phyloP scores from a whole-genome alignment of 495 filamentous ascomycete genomes.

The Podospora pseudocomata region DNA sequence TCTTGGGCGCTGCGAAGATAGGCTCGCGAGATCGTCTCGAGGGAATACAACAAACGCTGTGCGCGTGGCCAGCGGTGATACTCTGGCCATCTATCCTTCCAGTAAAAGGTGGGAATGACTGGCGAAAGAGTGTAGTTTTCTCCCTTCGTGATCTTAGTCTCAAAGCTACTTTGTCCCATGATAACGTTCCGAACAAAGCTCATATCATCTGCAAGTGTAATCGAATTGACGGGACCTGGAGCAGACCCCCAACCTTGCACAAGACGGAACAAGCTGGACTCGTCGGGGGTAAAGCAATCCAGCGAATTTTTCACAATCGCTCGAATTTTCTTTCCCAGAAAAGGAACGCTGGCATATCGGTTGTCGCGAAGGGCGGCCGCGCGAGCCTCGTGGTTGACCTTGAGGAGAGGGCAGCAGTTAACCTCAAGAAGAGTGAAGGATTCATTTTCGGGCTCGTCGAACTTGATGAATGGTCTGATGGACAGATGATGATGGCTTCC shows the following conservation, averaged over 20 bases:
- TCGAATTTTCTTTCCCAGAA: background rate
- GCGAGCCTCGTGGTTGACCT: slow-evolving; percentile 1
- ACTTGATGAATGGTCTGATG: background rate
- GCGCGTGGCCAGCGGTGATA: no score
- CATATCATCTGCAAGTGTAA: background rate
- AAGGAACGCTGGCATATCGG: background rate
- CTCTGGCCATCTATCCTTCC: no score
- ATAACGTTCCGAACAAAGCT: background rate
- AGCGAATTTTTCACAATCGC: no score
- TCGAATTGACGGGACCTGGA: background rate
- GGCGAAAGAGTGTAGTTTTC: no score
- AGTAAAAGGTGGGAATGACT: no score
- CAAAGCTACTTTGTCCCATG: background rate
- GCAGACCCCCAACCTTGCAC: background rate
- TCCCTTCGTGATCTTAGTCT: no score
- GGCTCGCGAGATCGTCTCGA: no score
- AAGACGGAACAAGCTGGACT: background rate
- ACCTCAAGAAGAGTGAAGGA: no score
- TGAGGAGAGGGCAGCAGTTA: background rate
- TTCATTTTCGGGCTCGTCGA: background rate
- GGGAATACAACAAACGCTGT: no score
- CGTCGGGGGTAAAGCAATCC: background rate
- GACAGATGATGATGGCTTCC: no score
- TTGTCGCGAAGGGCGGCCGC: background rate
- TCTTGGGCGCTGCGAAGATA: no score